Evolutionary conservation across 352 stramenopile genomes (phyloP), one percentile per base, ranked within the genome.

Genomic region (Phytophthora crassamura): DNA sequence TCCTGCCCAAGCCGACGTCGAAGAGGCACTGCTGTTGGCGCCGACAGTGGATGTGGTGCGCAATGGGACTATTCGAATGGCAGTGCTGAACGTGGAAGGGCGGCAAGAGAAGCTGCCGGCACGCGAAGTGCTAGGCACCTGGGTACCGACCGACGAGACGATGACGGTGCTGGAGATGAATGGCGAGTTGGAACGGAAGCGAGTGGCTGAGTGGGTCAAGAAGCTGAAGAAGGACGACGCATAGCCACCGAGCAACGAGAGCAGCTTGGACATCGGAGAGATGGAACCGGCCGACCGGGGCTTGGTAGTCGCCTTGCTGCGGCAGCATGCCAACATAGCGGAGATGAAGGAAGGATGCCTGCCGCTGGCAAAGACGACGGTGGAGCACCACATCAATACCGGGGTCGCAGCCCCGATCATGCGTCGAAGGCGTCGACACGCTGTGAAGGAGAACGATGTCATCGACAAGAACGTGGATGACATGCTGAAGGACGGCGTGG

Each of bases 1-100:
- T 75, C 41, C 5, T 56, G 11, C 48, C 43, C 9, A 59, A 60
- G 14, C 47, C 53, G 0, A 43, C 1, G 0, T 5, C 1, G 0
- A 53, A 55, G 10, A n/a, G 53, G 8, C 49, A 67, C 8, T 76
- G 18, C n/a, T 72, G 18, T n/a, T 67, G 22, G 35, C 47, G 3
- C 52, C 52, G 6, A 72, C 58, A 0, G 51, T 75, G 5, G 34
- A 36, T n/a, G 52, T 43, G 0, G 28, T 55, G 3, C 5, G 33
- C 5, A n/a, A 63, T 8, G 40, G 48, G 4, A 43, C 59, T 1
- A 15, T 52, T 3, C 4, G 38, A 2, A 36, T 69, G 0, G 46
- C 45, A 5, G 38, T 73, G 3, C n/a, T 76, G 16, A 75, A 63
- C 10, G 14, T 75, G 2, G 32, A 55, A 5, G 68, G 63, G 4